Conservation (phyloP, 2,329 filamentous ascomycete genomes). For the Phaeophleospora eucalypticola region DNA sequence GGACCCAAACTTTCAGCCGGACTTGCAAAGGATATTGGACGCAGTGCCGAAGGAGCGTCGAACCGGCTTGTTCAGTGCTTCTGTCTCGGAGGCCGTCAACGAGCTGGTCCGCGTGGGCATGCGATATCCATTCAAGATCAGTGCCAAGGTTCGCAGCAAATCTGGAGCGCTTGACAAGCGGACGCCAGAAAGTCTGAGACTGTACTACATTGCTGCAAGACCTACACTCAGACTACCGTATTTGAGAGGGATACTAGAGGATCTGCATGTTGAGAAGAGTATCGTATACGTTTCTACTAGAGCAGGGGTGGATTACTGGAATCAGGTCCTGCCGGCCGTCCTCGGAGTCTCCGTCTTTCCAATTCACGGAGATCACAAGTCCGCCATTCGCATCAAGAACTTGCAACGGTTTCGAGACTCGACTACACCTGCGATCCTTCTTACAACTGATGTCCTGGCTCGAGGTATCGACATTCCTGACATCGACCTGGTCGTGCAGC, state of each 20-base stretch:
- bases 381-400: constrained; percentile 83
- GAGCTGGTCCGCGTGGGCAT: constrained; percentile 89
- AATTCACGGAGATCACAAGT: constrained; percentile 86
- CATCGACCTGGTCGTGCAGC: constrained; percentile 84
- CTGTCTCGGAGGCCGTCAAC: constrained; percentile 90
- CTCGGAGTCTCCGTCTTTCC: constrained; percentile 70
- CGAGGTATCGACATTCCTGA: constrained; percentile 87
- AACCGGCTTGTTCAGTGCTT: constrained; percentile 91
- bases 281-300: constrained; percentile 94
- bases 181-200: constrained; percentile 87
- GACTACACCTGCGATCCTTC: constrained; percentile 69
- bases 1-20: constrained; percentile 89
- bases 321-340: constrained; percentile 69
- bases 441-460: constrained; percentile 90
- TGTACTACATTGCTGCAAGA: constrained; percentile 74
- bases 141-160: constrained; percentile 80
- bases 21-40: constrained; percentile 78
- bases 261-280: constrained; percentile 64
- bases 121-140: constrained; percentile 90
- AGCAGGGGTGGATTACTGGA: constrained; percentile 91
- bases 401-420: constrained; percentile 75
- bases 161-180: constrained; percentile 74
- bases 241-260: constrained; percentile 64
- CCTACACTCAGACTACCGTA: constrained; percentile 77
- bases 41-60: constrained; percentile 86